These are phyloP conservation scores for Gyrodon lividus DNA, from an alignment of 768 basidiomycete genomes.

Conservation along the genomic window DNA sequence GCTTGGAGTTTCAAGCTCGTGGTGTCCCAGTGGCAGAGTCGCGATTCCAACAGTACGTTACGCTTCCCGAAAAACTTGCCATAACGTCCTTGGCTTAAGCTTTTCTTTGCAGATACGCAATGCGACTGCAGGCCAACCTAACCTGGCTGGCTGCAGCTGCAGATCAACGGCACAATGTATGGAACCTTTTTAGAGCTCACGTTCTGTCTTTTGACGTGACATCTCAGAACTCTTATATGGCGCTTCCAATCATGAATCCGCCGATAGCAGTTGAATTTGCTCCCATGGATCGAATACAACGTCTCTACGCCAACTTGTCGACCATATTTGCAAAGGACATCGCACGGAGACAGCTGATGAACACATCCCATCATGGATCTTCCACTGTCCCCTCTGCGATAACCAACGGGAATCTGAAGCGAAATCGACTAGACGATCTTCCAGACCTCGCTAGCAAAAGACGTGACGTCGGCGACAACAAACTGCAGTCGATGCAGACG, in stretches of 20 bases:
- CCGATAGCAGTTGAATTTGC: slow-evolving; percentile 51
- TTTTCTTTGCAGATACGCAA: slow-evolving; percentile 46
- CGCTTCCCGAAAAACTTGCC: neutral
- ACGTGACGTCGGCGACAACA: slow-evolving; percentile 66
- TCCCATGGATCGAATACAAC: slow-evolving; percentile 59
- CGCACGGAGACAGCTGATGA: slow-evolving; percentile 40
- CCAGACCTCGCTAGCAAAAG: slow-evolving; percentile 55
- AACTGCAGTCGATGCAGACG: slow-evolving; percentile 44
- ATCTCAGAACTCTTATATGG: slow-evolving; percentile 33
- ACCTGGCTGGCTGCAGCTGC: slow-evolving; percentile 69
- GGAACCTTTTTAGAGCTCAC: slow-evolving; percentile 17
- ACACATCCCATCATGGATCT: slow-evolving; percentile 27
- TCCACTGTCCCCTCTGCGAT: slow-evolving; percentile 15
- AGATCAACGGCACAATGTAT: slow-evolving; percentile 54
- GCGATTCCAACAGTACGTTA: slow-evolving; percentile 57
- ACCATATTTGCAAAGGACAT: slow-evolving; percentile 62
- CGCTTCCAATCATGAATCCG: slow-evolving; percentile 58
- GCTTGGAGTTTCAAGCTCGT: slow-evolving; percentile 58
- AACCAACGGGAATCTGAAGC: slow-evolving; percentile 47
- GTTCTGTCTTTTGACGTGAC: slow-evolving; percentile 6
- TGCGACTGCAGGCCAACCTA: slow-evolving; percentile 68
- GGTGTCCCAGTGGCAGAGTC: slow-evolving; percentile 46
- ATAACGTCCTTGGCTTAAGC: slow-evolving; percentile 12
- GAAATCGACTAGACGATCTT: slow-evolving; percentile 57
- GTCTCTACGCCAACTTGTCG: slow-evolving; percentile 62